A percentile compares a stretch with the other conserved stretches of the same genome.
Conservation (phyloP, 2,329 filamentous ascomycete genomes). For the Leptodontidium sp. region DNA sequence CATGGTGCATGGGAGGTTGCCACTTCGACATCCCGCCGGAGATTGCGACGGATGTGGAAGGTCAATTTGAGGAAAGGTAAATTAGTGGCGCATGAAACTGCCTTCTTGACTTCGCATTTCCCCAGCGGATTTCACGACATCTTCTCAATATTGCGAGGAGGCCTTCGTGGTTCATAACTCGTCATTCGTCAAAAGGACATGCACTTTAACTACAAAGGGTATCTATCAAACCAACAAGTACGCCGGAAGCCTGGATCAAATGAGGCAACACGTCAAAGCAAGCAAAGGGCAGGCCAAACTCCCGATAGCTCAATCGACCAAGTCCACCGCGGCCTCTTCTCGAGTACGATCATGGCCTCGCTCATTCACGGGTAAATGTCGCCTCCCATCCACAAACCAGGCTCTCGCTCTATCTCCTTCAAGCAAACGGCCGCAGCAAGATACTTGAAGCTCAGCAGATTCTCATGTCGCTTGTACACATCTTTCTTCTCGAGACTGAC, state of each 20-base stretch:
- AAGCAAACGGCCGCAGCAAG: conserved; percentile 59
- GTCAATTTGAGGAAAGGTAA: too few relatives aligned
- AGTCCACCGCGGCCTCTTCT: neutral
- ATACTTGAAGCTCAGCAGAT: conserved; percentile 60
- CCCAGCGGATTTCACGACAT: too few relatives aligned
- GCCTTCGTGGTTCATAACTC: neutral
- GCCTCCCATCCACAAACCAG: neutral
- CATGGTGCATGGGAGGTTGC: too few relatives aligned
- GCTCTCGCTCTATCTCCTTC: conserved; percentile 54
- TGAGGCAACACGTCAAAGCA: neutral
- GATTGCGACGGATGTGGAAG: too few relatives aligned
- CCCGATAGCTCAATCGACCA: neutral
- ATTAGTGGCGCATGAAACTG: too few relatives aligned
- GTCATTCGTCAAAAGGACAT: neutral
- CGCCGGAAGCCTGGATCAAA: neutral
- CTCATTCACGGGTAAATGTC: neutral
- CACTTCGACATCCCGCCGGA: too few relatives aligned
- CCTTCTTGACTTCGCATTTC: too few relatives aligned
- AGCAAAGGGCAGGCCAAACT: neutral
- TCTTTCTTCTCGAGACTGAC: conserved; percentile 50
- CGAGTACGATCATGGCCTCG: neutral
- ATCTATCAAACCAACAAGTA: neutral
- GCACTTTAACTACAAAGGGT: neutral
- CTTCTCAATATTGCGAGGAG: neutral
- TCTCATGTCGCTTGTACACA: conserved; percentile 40